A percentile compares a stretch with the other conserved stretches of the same genome.
phyloP scores from a whole-genome alignment of 768 basidiomycete genomes.

The Podaxis sp. region DNA sequence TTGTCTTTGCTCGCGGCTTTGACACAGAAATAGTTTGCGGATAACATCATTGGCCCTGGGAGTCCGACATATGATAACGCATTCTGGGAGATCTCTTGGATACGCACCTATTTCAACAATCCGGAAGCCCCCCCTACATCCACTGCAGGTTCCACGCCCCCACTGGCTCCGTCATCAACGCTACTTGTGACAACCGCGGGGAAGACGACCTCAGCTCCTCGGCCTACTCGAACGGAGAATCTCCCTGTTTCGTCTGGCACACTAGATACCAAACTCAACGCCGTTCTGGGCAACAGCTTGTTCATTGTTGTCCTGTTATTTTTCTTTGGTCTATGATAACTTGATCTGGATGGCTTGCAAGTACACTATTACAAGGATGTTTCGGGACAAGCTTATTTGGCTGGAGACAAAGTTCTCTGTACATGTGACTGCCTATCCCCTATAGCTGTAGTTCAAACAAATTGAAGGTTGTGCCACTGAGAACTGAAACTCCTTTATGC shows the following conservation, averaged over 20 bases:
- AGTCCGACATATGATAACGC: slow-evolving; percentile 44
- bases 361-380: not conserved
- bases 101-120: slow-evolving; percentile 52
- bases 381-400: slow-evolving; percentile 20
- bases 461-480: too few species aligned
- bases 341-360: not conserved
- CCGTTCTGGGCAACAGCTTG: not conserved
- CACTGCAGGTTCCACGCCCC: slow-evolving; percentile 8
- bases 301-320: not conserved
- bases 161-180: not conserved
- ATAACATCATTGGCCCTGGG: slow-evolving; percentile 48
- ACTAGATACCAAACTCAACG: not conserved
- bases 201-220: not conserved
- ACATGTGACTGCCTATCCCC: too few species aligned
- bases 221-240: not conserved
- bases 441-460: too few species aligned
- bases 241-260: not conserved
- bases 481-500: too few species aligned
- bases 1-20: not conserved
- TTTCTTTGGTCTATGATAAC: not conserved
- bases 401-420: slow-evolving; percentile 22
- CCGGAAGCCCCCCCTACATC: slow-evolving; percentile 15
- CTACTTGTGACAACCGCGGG: not conserved
- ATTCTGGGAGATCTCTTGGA: slow-evolving; percentile 58
- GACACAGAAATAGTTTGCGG: slow-evolving; percentile 23